Evolutionary conservation across 2,329 filamentous ascomycete species (phyloP).

Genomic region (Trematosphaeria pertusa): DNA sequence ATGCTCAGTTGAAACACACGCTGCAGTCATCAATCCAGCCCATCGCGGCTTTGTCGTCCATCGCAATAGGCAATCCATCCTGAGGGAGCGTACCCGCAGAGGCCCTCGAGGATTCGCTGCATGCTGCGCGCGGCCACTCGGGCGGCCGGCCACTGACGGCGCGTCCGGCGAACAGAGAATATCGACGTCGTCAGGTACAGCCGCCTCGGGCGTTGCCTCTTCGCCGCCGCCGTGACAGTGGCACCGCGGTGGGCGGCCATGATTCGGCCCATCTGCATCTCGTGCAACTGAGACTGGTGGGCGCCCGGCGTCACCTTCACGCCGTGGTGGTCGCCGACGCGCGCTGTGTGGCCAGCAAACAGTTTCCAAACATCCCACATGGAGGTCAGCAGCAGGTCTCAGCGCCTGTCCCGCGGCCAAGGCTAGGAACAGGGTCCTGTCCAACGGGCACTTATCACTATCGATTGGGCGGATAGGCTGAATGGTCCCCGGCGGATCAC

Average conservation of each 20-base stretch:
- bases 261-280: slow-evolving; percentile 31
- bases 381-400: slow-evolving; percentile 35
- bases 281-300: slow-evolving; percentile 27
- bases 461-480: slow-evolving; percentile 50
- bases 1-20: slow-evolving; percentile 2
- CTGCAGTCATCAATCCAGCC: not conserved
- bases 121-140: slow-evolving; percentile 15
- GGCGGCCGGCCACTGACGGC: slow-evolving; percentile 26
- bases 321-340: slow-evolving; percentile 18
- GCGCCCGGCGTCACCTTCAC: slow-evolving; percentile 28
- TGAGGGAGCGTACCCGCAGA: slow-evolving; percentile 1
- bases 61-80: not conserved
- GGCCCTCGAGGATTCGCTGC: slow-evolving; percentile 23
- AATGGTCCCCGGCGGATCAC: slow-evolving; percentile 22
- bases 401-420: slow-evolving; percentile 26
- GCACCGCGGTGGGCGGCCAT: slow-evolving; percentile 33
- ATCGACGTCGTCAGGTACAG: slow-evolving; percentile 18
- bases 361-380: slow-evolving; percentile 45
- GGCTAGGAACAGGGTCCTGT: slow-evolving; percentile 34
- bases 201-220: slow-evolving; percentile 21
- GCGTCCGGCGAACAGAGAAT: slow-evolving; percentile 22
- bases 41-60: not conserved
- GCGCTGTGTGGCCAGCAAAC: slow-evolving; percentile 32
- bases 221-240: slow-evolving; percentile 30
- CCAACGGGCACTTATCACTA: slow-evolving; percentile 46